Evolutionary conservation across 2,329 filamentous ascomycete genomes (phyloP).

Genomic region (Beauveria sp.): DNA sequence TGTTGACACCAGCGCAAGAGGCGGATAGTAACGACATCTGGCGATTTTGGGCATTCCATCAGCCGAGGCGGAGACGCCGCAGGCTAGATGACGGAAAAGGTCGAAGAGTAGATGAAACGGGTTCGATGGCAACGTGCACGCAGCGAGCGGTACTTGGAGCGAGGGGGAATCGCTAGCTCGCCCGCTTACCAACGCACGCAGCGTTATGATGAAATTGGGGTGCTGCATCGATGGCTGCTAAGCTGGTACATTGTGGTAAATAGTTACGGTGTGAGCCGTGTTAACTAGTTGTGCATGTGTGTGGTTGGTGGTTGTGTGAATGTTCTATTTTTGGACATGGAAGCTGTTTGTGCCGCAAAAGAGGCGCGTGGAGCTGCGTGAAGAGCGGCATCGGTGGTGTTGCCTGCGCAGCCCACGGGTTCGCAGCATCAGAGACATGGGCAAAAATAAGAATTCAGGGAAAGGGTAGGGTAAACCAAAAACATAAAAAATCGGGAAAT

Average conservation of each 20-base stretch:
- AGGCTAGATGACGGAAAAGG: neutral
- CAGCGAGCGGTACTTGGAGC: neutral
- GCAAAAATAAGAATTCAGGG: neutral
- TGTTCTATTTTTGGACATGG: neutral
- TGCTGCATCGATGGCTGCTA: neutral
- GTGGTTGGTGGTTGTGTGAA: neutral
- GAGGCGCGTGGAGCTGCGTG: neutral
- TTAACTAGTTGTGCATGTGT: neutral
- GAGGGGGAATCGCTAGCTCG: too few relatives aligned
- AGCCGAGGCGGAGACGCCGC: slow-evolving; percentile 6
- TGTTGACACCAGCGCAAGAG: too few relatives aligned
- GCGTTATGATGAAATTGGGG: too few relatives aligned
- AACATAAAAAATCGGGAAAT: neutral
- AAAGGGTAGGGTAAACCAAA: too few relatives aligned
- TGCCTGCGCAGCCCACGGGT: neutral
- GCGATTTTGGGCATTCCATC: neutral
- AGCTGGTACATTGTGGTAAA: neutral
- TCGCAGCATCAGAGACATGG: neutral
- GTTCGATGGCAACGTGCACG: neutral
- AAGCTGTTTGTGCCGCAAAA: neutral
- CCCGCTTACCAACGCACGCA: too few relatives aligned
- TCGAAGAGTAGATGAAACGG: neutral
- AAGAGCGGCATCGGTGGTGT: neutral
- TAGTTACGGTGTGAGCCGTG: neutral
- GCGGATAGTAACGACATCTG: neutral